Conservation (phyloP, 2,329 filamentous ascomycete genomes). For the Talaromyces sp. region DNA sequence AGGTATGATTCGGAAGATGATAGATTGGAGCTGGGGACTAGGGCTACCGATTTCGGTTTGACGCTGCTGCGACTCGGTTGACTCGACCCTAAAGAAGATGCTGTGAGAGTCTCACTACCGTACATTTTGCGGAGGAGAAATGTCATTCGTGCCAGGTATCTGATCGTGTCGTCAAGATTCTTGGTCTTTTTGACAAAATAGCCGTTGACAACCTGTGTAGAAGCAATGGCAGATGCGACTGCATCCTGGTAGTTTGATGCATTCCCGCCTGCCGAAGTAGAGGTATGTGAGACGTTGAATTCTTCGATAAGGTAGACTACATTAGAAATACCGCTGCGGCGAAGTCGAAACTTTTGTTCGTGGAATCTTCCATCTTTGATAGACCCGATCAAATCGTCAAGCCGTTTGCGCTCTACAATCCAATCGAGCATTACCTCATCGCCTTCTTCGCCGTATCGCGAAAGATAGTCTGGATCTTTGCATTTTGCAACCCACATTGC, state of each 20-base stretch:
- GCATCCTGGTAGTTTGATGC: constrained; percentile 58
- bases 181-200: constrained; percentile 75
- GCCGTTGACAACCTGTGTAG: constrained; percentile 73
- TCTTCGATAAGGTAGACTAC: constrained; percentile 78
- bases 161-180: constrained; percentile 74
- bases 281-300: constrained; percentile 54
- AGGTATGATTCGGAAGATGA: constrained; percentile 68
- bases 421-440: constrained; percentile 74
- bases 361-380: constrained; percentile 81
- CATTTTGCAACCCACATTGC: constrained; percentile 76
- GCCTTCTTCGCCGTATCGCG: constrained; percentile 52
- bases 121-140: constrained; percentile 64
- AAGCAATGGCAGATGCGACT: constrained; percentile 69
- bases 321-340: constrained; percentile 68
- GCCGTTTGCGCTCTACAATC: constrained; percentile 75
- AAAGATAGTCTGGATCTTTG: constrained; percentile 56
- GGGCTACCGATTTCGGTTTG: constrained; percentile 46
- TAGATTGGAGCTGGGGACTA: constrained; percentile 61
- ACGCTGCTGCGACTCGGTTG: constrained; percentile 18
- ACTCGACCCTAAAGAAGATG: constrained; percentile 4
- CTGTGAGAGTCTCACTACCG: constrained; percentile 16
- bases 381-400: constrained; percentile 74
- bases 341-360: constrained; percentile 78
- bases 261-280: constrained; percentile 34
- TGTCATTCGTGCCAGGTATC: constrained; percentile 71